phyloP scores from a whole-genome alignment of 768 basidiomycete species.

The Heimioporus sp. region DNA sequence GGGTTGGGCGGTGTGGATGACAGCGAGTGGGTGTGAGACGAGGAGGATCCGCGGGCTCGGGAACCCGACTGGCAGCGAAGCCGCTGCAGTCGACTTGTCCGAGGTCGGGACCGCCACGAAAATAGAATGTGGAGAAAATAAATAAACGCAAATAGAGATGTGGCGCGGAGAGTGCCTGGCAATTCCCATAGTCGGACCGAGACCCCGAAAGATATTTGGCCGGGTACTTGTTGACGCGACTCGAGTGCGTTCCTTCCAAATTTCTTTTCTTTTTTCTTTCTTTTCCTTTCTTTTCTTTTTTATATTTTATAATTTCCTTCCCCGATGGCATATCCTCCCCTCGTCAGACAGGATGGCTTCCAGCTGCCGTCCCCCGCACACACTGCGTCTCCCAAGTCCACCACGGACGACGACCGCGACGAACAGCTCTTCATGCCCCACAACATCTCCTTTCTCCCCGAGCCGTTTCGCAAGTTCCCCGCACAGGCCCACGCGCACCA shows the following conservation, averaged over 20 bases:
- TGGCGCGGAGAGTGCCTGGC: conserved; percentile 13
- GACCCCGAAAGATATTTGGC: conserved; percentile 27
- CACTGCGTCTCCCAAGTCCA: conserved; percentile 26
- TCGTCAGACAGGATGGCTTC: conserved; percentile 72
- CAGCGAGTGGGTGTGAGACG: too few species aligned
- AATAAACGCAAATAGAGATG: conserved; percentile 7
- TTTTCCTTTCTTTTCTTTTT: not conserved
- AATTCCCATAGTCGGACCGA: conserved; percentile 34
- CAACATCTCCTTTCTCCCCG: conserved; percentile 46
- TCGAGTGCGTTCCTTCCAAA: too few species aligned
- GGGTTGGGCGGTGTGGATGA: too few species aligned
- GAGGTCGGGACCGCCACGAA: conserved; percentile 14
- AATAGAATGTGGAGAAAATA: conserved; percentile 25
- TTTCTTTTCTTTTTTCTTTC: not conserved
- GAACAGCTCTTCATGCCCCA: conserved; percentile 44
- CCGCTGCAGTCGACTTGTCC: conserved; percentile 9
- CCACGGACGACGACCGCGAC: conserved; percentile 29
- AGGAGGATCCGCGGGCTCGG: too few species aligned
- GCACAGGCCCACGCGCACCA: conserved; percentile 15
- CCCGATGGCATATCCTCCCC: conserved; percentile 28
- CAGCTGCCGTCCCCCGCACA: conserved; percentile 51
- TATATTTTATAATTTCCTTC: not conserved
- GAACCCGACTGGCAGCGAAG: not conserved
- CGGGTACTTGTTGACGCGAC: not conserved
- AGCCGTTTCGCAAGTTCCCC: conserved; percentile 53